These are phyloP conservation scores for Cucumis cinereus DNA, from an alignment of 306 rosid genomes.

Conservation along the genomic window DNA sequence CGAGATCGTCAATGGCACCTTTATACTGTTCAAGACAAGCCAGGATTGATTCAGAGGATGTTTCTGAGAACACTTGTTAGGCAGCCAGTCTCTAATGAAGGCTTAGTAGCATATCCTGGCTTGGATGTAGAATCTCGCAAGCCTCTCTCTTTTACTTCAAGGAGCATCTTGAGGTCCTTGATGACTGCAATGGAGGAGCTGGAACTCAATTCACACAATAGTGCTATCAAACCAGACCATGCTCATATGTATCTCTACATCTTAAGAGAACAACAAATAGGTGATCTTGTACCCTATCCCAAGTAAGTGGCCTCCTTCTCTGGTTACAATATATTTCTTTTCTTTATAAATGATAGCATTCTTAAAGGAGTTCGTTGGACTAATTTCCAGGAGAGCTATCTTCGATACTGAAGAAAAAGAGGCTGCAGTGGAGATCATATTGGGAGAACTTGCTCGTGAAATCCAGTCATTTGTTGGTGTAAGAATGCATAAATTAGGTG, in stretches of 20 bases:
- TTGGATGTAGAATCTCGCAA: constrained; percentile 33
- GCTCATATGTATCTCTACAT: constrained; percentile 91
- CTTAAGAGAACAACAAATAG: constrained; percentile 65
- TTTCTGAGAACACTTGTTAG: constrained; percentile 89
- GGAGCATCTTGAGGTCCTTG: constrained; percentile 81
- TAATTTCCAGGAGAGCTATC: constrained; percentile 52
- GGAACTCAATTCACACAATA: constrained; percentile 87
- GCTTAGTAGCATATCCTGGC: constrained; percentile 51
- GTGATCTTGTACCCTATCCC: constrained; percentile 66
- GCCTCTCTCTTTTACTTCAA: constrained; percentile 67
- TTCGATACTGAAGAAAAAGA: constrained; percentile 52
- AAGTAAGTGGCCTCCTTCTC: constrained; percentile 38
- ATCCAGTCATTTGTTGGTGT: constrained; percentile 79
- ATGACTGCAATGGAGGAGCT: constrained; percentile 96
- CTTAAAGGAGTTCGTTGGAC: constrained; percentile 21
- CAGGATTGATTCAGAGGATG: constrained; percentile 66
- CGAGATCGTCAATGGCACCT: constrained; percentile 98
- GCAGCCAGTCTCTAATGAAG: constrained; percentile 74
- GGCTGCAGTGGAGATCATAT: constrained; percentile 42
- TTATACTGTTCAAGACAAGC: constrained; percentile 71
- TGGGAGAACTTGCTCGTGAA: constrained; percentile 57
- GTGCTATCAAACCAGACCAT: constrained; percentile 62
- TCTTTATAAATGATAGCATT: constrained; percentile 4
- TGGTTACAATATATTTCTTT: constrained; percentile 10
- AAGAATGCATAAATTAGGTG: constrained; percentile 93